A percentile compares a stretch with the other conserved stretches of the same genome.
These are phyloP conservation scores for Penicillium odoratum DNA, from an alignment of 495 filamentous ascomycete species.

Conservation along the genomic window DNA sequence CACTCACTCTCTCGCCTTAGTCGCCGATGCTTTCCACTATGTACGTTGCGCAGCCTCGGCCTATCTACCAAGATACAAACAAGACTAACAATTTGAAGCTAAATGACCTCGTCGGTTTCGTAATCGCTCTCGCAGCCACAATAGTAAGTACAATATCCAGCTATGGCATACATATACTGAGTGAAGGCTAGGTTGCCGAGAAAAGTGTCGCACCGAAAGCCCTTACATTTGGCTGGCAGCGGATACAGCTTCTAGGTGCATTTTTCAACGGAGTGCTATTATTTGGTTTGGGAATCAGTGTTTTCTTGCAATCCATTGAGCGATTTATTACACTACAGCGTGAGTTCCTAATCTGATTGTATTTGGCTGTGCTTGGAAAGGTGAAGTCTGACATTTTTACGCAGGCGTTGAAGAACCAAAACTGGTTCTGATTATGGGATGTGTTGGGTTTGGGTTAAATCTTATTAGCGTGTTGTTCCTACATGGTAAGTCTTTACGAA, in stretches of 20 bases:
- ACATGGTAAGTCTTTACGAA: slow-evolving; percentile 50
- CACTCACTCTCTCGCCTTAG: slow-evolving; percentile 74
- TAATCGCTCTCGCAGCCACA: slow-evolving; percentile 82
- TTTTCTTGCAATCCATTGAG: slow-evolving; percentile 85
- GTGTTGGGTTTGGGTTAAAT: slow-evolving; percentile 74
- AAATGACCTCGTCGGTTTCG: slow-evolving; percentile 85
- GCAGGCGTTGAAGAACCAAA: slow-evolving; percentile 67
- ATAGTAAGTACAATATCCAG: slow-evolving; percentile 47
- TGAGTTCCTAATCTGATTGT: slow-evolving; percentile 14
- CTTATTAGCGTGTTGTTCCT: slow-evolving; percentile 75
- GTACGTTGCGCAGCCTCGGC: slow-evolving; percentile 39
- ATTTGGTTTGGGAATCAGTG: slow-evolving; percentile 86
- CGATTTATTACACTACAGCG: slow-evolving; percentile 62
- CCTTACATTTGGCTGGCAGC: slow-evolving; percentile 67
- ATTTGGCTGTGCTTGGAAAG: not conserved
- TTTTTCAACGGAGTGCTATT: slow-evolving; percentile 92
- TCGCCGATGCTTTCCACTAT: slow-evolving; percentile 89
- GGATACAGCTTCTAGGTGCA: slow-evolving; percentile 83
- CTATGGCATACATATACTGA: not conserved
- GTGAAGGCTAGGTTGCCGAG: slow-evolving; percentile 27
- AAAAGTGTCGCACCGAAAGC: slow-evolving; percentile 32
- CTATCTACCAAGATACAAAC: not conserved
- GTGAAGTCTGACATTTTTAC: not conserved
- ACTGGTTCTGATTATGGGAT: slow-evolving; percentile 75
- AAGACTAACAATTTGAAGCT: slow-evolving; percentile 48